Conservation (phyloP, 345 rosid species). For the Dipteronia sinensis region DNA sequence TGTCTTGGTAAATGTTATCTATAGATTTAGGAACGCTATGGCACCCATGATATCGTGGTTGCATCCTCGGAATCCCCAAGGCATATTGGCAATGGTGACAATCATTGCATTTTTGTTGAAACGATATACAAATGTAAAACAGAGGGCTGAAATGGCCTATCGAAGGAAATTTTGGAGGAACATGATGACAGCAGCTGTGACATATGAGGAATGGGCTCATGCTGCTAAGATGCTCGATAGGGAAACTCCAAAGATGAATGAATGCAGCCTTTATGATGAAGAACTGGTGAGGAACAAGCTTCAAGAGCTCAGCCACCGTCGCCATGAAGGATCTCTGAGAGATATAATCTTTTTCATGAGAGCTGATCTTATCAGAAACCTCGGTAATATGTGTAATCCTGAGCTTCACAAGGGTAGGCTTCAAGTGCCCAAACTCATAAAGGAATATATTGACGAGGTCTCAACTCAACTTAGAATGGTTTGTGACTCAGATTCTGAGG, state of each 20-base stretch:
- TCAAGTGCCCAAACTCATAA: slow-evolving; percentile 86
- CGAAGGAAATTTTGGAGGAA: slow-evolving; percentile 98
- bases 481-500: slow-evolving; percentile 81
- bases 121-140: slow-evolving; percentile 78
- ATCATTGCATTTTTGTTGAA: slow-evolving; percentile 80
- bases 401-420: slow-evolving; percentile 98
- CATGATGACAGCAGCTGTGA: slow-evolving; percentile 84
- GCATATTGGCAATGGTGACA: slow-evolving; percentile 90
- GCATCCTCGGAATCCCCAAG: slow-evolving; percentile 94
- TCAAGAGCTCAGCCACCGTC: slow-evolving; percentile 79
- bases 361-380: slow-evolving; percentile 92
- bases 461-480: slow-evolving; percentile 94
- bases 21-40: slow-evolving; percentile 43
- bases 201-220: slow-evolving; percentile 98
- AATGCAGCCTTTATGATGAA: slow-evolving; percentile 76
- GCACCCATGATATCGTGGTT: slow-evolving; percentile 75
- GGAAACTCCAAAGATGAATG: slow-evolving; percentile 79
- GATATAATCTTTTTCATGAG: slow-evolving; percentile 96
- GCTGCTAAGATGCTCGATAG: slow-evolving; percentile 97
- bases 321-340: slow-evolving; percentile 83
- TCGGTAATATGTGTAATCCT: slow-evolving; percentile 95
- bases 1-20: slow-evolving; percentile 39
- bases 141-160: slow-evolving; percentile 94
- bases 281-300: slow-evolving; percentile 89
- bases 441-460: slow-evolving; percentile 93